phyloP scores from a whole-genome alignment of 768 basidiomycete species.

The Trametes villosa region DNA sequence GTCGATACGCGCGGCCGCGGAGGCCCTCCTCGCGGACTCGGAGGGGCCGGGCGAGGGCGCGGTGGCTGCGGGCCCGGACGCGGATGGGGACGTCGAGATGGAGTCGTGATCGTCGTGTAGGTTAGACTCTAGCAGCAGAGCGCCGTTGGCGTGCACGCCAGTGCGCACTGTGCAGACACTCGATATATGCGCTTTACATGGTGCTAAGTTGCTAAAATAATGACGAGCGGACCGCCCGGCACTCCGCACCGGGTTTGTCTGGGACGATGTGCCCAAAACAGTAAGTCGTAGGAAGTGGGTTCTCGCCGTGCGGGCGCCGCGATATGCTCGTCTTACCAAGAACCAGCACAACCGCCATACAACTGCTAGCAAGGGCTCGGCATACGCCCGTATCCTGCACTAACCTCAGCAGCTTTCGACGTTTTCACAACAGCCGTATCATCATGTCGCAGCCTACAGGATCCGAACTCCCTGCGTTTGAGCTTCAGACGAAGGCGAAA shows the following conservation, averaged over 20 bases:
- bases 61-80: neutral
- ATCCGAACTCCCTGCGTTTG: conserved; percentile 30
- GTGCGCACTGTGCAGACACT: too few species aligned
- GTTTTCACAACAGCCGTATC: too few species aligned
- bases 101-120: neutral
- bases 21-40: conserved; percentile 53
- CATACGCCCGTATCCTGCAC: too few species aligned
- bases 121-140: too few species aligned
- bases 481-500: conserved; percentile 20
- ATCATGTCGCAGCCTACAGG: neutral
- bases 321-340: neutral
- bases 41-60: conserved; percentile 7
- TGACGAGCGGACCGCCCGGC: too few species aligned
- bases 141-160: too few species aligned
- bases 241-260: neutral
- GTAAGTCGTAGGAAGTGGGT: neutral
- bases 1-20: conserved; percentile 59
- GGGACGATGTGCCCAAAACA: neutral
- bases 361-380: too few species aligned
- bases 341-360: too few species aligned
- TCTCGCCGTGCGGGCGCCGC: too few species aligned
- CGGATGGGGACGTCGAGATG: conserved; percentile 26
- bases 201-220: too few species aligned
- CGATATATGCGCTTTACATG: too few species aligned
- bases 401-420: too few species aligned